Conservation (phyloP, 2,329 filamentous ascomycete genomes). For the Lasiodiplodia citricola region DNA sequence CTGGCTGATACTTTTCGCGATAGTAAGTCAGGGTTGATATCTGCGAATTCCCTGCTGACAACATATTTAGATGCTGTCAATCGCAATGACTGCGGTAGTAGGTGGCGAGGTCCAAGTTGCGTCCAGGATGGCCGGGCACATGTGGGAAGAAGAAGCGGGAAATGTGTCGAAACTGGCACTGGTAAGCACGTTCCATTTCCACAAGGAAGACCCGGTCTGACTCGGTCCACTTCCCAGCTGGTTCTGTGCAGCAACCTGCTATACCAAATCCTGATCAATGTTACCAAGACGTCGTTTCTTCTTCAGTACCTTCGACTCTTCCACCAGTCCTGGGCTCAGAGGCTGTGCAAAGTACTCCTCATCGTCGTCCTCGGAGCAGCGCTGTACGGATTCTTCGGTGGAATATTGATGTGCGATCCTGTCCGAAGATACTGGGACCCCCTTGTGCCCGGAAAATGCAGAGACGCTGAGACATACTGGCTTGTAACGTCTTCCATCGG, state of each 20-base stretch:
- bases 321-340: constrained; percentile 39
- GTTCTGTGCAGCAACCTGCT: constrained; percentile 38
- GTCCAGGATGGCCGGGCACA: constrained; percentile 4
- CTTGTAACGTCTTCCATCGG: constrained; percentile 40
- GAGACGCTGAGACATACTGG: constrained; percentile 39
- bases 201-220: background rate
- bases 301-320: constrained; percentile 39
- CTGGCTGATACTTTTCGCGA: constrained; percentile 34
- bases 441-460: constrained; percentile 36
- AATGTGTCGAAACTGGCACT: constrained; percentile 24
- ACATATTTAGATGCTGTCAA: constrained; percentile 34
- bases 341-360: constrained; percentile 37
- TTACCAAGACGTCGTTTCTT: constrained; percentile 41
- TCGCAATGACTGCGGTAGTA: constrained; percentile 36
- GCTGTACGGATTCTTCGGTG: constrained; percentile 40
- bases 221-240: constrained; percentile 31
- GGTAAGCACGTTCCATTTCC: background rate
- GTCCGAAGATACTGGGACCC: constrained; percentile 42
- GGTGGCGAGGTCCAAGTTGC: constrained; percentile 29
- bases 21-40: constrained; percentile 32
- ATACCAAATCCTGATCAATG: constrained; percentile 40
- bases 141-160: background rate
- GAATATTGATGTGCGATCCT: constrained; percentile 41
- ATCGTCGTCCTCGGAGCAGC: constrained; percentile 36
- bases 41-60: no score